A percentile compares a stretch with the other conserved stretches of the same genome.
Evolutionary conservation across 108 stramenopile species (phyloP).

Genomic region (Stephanodiscus triporus): DNA sequence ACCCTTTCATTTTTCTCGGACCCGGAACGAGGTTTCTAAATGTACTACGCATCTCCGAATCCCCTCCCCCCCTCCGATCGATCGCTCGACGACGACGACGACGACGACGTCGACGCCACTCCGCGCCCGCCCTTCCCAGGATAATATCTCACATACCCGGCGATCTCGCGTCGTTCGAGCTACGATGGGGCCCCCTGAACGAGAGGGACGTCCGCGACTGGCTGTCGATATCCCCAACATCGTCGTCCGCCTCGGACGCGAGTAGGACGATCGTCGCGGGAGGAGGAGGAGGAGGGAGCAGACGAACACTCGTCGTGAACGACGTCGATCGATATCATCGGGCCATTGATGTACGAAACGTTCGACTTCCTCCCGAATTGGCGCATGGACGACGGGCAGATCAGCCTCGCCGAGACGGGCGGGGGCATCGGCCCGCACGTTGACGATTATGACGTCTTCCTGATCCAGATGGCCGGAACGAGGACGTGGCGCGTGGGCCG

Average conservation of each 20-base stretch:
- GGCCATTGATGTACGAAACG: conserved; percentile 59
- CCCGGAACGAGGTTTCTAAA: no score
- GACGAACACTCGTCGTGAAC: conserved; percentile 66
- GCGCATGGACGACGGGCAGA: conserved; percentile 90
- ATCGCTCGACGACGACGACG: conserved; percentile 1
- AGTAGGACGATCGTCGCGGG: no score
- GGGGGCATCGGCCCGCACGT: conserved; percentile 95
- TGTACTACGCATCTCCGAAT: conserved; percentile 2
- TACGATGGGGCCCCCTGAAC: conserved; percentile 66
- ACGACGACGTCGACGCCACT: not conserved
- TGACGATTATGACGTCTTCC: conserved; percentile 96
- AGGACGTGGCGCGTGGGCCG: conserved; percentile 82
- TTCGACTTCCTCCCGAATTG: conserved; percentile 70
- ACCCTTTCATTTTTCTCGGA: no score
- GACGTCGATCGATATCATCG: conserved; percentile 84
- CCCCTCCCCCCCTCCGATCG: conserved; percentile 10
- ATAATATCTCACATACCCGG: conserved; percentile 56
- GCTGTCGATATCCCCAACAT: conserved; percentile 16
- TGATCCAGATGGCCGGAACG: conserved; percentile 83
- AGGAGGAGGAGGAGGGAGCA: no score
- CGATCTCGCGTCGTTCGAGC: conserved; percentile 55
- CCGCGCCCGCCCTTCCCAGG: conserved; percentile 19
- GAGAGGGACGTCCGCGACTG: conserved; percentile 29
- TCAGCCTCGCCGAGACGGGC: conserved; percentile 65
- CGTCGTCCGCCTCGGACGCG: not conserved